Evolutionary conservation across 1,139 yeast genomes (phyloP), one percentile per base, ranked within the genome.

Genomic region (Diutina siamensis): DNA sequence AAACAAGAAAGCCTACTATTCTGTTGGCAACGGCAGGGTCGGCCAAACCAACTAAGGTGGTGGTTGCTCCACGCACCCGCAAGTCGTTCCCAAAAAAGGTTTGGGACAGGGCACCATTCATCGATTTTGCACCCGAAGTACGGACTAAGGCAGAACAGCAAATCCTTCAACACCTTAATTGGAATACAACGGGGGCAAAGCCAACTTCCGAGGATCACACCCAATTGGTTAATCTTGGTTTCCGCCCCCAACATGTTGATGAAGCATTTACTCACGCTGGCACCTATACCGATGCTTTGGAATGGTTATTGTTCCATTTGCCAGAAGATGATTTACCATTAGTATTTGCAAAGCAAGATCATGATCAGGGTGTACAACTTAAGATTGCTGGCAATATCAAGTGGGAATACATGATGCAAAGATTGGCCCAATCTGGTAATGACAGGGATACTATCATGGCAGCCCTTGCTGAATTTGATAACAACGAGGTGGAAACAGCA

Each of bases 251-350:
- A 2, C 97, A 89, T 56, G 76, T 83, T 1, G 63, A 65, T 3
- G 97, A 92, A 55, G 79, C 97, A 0, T 64, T 85, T 46, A 63
- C 68, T 34, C 83, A 83, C 55, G 74, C 87, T 2, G 53, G 61
- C 1, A 57, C 72, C 0, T 80, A 81, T 40, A 63, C 65, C 0
- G 76, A 72, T 46, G 74, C 84, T 1, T 63, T 86, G 34, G 94
- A 92, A 46, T 92, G 95, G 86, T 71, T 89, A 20, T 63, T 89
- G 13, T 81, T 89, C 53, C 94, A 89, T 56, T 74, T 89, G 2
- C 97, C 97, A 0, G 97, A 89, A 55, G 97, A 88, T 57, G 98
- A 92, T 57, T 64, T 92, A 41, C 98, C 98, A 0, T 56, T 61
- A 18, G 59, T 73, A 45, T 74, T 74, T 57, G 58, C 72, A 31